These are phyloP conservation scores for Protomyces lactucae-debilis DNA, from an alignment of 1,139 yeast genomes.

Conservation along the genomic window DNA sequence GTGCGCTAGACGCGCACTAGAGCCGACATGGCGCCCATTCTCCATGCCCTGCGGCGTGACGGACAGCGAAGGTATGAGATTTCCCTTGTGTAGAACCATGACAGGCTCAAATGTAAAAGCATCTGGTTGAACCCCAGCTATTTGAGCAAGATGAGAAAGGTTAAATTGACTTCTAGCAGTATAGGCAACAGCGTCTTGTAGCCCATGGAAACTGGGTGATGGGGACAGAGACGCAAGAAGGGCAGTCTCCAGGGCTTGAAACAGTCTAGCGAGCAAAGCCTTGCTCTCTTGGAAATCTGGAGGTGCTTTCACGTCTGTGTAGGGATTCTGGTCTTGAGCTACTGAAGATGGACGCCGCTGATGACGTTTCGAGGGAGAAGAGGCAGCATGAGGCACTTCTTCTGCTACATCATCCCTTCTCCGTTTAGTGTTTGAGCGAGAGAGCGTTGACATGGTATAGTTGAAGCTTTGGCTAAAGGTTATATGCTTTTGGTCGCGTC, in stretches of 20 bases:
- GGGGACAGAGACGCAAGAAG: slow-evolving; percentile 13
- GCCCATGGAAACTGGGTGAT: slow-evolving; percentile 4
- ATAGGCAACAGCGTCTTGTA: slow-evolving; percentile 10
- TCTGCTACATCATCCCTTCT: not conserved
- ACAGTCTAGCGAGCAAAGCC: not conserved
- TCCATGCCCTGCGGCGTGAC: not conserved
- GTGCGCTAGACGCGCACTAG: not conserved
- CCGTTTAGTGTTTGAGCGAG: not conserved
- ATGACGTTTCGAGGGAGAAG: not conserved
- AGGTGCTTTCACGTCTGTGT: not conserved
- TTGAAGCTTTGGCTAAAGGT: too few relatives aligned
- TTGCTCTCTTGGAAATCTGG: not conserved
- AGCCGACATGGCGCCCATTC: not conserved
- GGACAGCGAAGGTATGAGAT: slow-evolving; percentile 11
- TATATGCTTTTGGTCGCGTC: too few relatives aligned
- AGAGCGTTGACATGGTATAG: not conserved
- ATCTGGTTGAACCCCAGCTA: slow-evolving; percentile 10
- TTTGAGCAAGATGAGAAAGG: slow-evolving; percentile 2
- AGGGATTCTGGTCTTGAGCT: not conserved
- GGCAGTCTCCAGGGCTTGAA: slow-evolving; percentile 16
- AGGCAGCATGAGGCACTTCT: not conserved
- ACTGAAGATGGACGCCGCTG: not conserved
- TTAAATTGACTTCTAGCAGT: slow-evolving; percentile 9
- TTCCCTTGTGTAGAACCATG: slow-evolving; percentile 14
- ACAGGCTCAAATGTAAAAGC: not conserved